phyloP scores from a whole-genome alignment of 169 alveolate genomes.

The Eimeria praecox region DNA sequence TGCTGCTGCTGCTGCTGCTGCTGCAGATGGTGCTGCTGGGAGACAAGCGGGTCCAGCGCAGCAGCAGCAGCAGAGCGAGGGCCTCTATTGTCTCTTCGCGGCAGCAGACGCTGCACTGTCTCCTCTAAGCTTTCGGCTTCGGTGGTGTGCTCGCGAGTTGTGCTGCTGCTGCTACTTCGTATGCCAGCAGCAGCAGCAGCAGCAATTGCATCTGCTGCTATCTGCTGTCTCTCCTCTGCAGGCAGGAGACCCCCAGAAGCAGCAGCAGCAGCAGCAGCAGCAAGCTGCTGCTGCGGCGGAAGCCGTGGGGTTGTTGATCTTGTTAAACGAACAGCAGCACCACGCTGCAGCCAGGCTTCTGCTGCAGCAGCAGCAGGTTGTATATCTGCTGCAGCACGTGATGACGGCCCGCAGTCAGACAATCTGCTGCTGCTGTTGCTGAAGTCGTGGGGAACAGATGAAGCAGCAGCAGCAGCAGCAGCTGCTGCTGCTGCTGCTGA shows the following conservation, averaged over 20 bases:
- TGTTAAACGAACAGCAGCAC: neutral
- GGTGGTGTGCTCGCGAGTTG: neutral
- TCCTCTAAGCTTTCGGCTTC: slow-evolving; percentile 37
- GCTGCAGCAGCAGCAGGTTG: slow-evolving; percentile 37
- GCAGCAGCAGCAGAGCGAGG: slow-evolving; percentile 70
- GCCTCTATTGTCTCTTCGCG: slow-evolving; percentile 14
- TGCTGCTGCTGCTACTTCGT: slow-evolving; percentile 33
- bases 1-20: slow-evolving; percentile 44
- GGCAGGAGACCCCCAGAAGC: slow-evolving; percentile 18
- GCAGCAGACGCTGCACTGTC: slow-evolving; percentile 10
- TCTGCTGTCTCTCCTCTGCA: slow-evolving; percentile 26
- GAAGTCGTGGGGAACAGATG: slow-evolving; percentile 56
- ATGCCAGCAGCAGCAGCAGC: slow-evolving; percentile 60
- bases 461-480: slow-evolving; percentile 25
- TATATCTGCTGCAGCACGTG: neutral
- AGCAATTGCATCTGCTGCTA: slow-evolving; percentile 65
- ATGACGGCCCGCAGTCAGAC: neutral
- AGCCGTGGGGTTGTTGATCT: slow-evolving; percentile 13
- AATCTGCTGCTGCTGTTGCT: slow-evolving; percentile 55
- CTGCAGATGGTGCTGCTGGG: slow-evolving; percentile 59
- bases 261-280: slow-evolving; percentile 28
- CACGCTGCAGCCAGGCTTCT: slow-evolving; percentile 58
- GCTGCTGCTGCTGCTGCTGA: slow-evolving; percentile 13
- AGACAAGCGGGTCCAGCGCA: slow-evolving; percentile 45
- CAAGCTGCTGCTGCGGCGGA: slow-evolving; percentile 44